Evolutionary conservation across 2,329 filamentous ascomycete species (phyloP), one percentile per base, ranked within the genome.

Genomic region (Alternaria burnsii): DNA sequence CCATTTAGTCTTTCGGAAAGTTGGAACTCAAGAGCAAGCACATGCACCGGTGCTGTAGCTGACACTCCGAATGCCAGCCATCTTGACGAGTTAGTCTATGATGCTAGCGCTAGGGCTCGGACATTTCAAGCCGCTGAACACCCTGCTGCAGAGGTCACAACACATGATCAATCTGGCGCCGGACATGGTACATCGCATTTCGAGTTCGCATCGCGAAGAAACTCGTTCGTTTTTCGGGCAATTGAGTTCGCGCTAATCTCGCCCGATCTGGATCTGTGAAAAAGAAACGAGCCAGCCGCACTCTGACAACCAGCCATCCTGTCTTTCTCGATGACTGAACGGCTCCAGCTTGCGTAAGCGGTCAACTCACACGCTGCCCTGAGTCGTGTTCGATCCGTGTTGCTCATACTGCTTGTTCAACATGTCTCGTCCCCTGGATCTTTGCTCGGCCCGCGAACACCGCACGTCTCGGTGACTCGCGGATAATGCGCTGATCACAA

Each of bases 201-300:
- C 43, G 30, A 56, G 47, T 53, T 28, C 40, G 43, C 42, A 32
- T 24, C 52, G 30, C 43, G 16, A 54, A 57, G 5, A 59, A 22
- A 24, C 10, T 11, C 11, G n/a, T 56, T 51, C 52, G 38, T 55
- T 56, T 56, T 28, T 24, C 16, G 24, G 24, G 24, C 18, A 20
- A 55, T 55, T 55, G 56, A 26, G 36, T 55, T 59, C 52, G 52
- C 52, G 43, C 56, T 59, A 59, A 38, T 26, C 28, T 28, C n/a
- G n/a, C 12, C 20, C 55, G 28, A 30, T 22, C 12, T 38, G 36
- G n/a, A 30, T 54, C 22, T 43, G 16, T 20, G 10, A 32, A 50
- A 50, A 55, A 59, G 38, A 28, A 51, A 51, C 43, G 12, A 22
- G 52, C 30, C 26, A 32, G 22, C 10, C 46, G 24, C 38, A 26